Percentiles rank a stretch among this genome's conserved stretches.
These are phyloP conservation scores for Emericellopsis terricola DNA, from an alignment of 495 filamentous ascomycete species.

Conservation along the genomic window DNA sequence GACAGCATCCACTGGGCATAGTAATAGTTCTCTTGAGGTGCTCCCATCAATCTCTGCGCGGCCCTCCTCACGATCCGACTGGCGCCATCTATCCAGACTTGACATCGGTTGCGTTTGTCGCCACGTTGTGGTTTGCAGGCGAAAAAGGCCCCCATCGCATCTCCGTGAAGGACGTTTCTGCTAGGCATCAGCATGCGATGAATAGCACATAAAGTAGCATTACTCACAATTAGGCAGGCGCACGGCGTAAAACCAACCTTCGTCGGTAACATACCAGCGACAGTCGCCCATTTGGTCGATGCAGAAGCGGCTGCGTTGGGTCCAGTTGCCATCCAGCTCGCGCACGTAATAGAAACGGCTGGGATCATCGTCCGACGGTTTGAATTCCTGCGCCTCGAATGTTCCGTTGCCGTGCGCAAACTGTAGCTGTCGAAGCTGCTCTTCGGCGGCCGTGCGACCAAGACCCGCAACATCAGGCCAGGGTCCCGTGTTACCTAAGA, in stretches of 20 bases:
- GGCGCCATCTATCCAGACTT: too few relatives aligned
- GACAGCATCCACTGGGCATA: too few relatives aligned
- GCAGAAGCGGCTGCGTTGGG: constrained; percentile 24
- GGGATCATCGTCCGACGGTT: constrained; percentile 30
- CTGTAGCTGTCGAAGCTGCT: constrained; percentile 17
- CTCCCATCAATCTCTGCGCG: too few relatives aligned
- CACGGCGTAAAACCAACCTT: constrained; percentile 31
- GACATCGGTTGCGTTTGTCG: too few relatives aligned
- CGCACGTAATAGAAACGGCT: constrained; percentile 31
- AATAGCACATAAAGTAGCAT: too few relatives aligned
- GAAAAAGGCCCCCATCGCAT: too few relatives aligned
- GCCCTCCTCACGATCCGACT: too few relatives aligned
- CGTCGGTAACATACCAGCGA: constrained; percentile 27
- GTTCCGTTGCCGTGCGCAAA: constrained; percentile 20
- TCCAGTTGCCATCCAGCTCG: constrained; percentile 28
- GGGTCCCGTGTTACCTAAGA: constrained; percentile 6
- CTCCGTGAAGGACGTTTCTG: too few relatives aligned
- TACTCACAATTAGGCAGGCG: constrained; percentile 18
- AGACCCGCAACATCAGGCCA: constrained; percentile 17
- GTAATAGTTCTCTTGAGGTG: too few relatives aligned
- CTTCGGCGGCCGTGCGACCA: constrained; percentile 19
- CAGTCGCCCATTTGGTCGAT: constrained; percentile 29
- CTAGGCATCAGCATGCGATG: too few relatives aligned
- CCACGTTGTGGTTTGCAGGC: too few relatives aligned
- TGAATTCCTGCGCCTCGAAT: constrained; percentile 30